These are phyloP conservation scores for Talaromyces sp. DNA, from an alignment of 2,329 filamentous ascomycete genomes.

Conservation along the genomic window DNA sequence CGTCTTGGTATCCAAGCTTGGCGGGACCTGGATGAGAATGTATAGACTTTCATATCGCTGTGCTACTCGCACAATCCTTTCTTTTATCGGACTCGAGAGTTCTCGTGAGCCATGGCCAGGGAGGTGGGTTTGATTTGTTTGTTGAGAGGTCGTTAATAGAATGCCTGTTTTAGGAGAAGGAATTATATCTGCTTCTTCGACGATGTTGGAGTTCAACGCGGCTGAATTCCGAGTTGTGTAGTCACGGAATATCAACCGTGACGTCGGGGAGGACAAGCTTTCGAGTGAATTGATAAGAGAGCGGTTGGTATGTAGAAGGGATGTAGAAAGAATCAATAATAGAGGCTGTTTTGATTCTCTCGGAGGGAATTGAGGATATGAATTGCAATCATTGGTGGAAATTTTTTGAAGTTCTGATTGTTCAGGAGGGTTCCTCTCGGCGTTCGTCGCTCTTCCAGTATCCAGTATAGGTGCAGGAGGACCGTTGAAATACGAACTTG, in stretches of 20 bases:
- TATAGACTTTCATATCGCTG: conserved; percentile 8
- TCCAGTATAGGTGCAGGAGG: background rate
- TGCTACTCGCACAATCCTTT: conserved; percentile 52
- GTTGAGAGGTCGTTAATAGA: conserved; percentile 65
- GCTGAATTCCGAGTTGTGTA: conserved; percentile 10
- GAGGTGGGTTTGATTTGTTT: conserved; percentile 65
- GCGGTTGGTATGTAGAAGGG: conserved; percentile 24
- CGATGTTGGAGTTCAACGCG: background rate
- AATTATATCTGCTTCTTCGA: conserved; percentile 58
- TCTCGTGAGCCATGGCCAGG: conserved; percentile 48
- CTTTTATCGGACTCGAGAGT: conserved; percentile 45
- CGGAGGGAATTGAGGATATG: background rate
- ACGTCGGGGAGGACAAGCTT: conserved; percentile 3
- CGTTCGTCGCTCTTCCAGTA: background rate
- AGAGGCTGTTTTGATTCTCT: background rate
- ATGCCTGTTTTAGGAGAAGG: conserved; percentile 66
- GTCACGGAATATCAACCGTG: conserved; percentile 23
- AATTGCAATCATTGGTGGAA: background rate
- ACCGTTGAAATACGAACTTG: conserved; percentile 22
- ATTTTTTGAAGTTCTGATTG: background rate
- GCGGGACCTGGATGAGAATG: conserved; percentile 7
- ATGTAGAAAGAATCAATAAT: conserved; percentile 10
- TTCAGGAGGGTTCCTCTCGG: background rate
- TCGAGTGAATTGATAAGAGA: conserved; percentile 18
- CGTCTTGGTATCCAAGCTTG: background rate